Conservation (phyloP, 257 asterid species). For the Galeopsis tetrahit region DNA sequence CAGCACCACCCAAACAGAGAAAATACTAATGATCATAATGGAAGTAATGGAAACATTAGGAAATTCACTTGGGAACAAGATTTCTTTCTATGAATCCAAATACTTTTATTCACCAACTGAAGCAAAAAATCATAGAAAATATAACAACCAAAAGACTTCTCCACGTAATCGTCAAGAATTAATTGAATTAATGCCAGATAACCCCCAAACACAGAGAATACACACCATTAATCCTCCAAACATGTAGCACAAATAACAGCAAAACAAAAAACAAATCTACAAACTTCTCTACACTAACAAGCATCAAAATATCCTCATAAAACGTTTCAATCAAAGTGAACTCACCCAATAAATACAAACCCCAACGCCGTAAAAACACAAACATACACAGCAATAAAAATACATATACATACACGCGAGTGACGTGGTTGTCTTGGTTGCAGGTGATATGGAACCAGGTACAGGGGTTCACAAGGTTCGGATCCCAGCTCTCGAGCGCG, state of each 20-base stretch:
- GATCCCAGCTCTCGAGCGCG: slow-evolving; percentile 78
- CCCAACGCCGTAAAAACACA: neutral
- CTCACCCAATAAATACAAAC: neutral
- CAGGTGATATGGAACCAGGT: slow-evolving; percentile 73
- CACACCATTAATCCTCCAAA: slow-evolving; percentile 8
- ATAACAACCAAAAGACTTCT: neutral
- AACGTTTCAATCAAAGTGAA: neutral
- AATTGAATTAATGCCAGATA: slow-evolving; percentile 6
- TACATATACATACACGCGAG: slow-evolving; percentile 59
- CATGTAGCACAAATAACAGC: neutral
- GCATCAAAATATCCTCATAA: neutral
- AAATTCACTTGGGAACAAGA: slow-evolving; percentile 9
- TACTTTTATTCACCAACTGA: slow-evolving; percentile 16
- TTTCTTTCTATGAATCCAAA: slow-evolving; percentile 12
- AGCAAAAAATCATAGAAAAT: neutral
- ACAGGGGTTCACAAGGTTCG: slow-evolving; percentile 60
- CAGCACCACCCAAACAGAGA: neutral
- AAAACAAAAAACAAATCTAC: neutral
- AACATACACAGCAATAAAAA: neutral
- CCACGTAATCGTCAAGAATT: neutral
- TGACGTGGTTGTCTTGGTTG: slow-evolving; percentile 60
- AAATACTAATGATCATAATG: slow-evolving; percentile 17
- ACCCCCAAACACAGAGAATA: slow-evolving; percentile 5
- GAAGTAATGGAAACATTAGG: neutral
- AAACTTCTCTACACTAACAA: slow-evolving; percentile 11